Base-by-base conservation (phyloP, 768 basidiomycete genomes). In the Paxillus involutus region DNA sequence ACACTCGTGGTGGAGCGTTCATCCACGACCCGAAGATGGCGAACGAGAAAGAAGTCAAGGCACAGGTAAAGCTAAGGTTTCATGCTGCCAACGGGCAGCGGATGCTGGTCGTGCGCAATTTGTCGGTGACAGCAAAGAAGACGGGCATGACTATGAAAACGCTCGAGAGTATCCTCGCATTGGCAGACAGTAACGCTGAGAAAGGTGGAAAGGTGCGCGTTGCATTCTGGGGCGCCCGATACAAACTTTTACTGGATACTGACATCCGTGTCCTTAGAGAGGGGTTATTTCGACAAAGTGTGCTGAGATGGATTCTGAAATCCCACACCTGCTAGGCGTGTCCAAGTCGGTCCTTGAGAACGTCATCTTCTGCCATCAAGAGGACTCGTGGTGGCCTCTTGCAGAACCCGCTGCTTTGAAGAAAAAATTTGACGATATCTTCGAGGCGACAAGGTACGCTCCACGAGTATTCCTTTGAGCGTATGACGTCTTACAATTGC, bases 391-490 rank as follows among this genome's bases (percentile, higher is more conserved):
- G 63, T 99, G 97, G 97, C 97, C 97, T 0, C 79, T 99, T 21
- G 80, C 94, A 0, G 97, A 98, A 62, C 91, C 96, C 2, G 75
- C 91, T 11, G 81, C 85, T 0, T 73, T 99, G 36, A 99, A 99
- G 80, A 98, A 98, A 80, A 98, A 98, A 69, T 99, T 99, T 57
- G 97, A 99, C 63, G 97, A 99, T 63, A 99, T 99, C 52, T 98
- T 99, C 63, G 97, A 99, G 71, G 97, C 97, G 4, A 98, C 95
- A 17, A 89, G 89, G 94, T 91, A 47, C 32, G 76, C 65, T 40
- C 26, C 1, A 5, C 24, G 30, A 30, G 53, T 42, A 35, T 6
- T 44, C 10, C n/a, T 21, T 13, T 24, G 13, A 1, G 6, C 33
- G 14, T 43, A 30, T 2, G 30, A n/a, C 13, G 1, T n/a, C n/a